Evolutionary conservation across 495 filamentous ascomycete species (phyloP).

Genomic region (Lepidopterella palustris): DNA sequence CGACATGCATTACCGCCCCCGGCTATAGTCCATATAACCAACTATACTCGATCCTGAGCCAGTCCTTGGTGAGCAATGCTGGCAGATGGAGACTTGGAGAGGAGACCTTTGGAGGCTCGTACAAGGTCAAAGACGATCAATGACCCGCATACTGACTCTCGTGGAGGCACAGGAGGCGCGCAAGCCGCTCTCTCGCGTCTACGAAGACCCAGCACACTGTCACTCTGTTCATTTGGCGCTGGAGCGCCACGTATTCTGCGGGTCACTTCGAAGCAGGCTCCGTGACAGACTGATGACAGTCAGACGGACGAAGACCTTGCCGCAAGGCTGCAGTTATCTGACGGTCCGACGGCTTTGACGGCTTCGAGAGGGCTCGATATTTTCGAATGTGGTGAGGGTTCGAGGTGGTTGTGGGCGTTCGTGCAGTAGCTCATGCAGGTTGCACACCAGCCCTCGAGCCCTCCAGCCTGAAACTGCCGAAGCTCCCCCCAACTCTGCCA

Average conservation of each 20-base stretch:
- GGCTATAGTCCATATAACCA: no score
- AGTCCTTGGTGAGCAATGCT: no score
- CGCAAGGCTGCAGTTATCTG: slow-evolving; percentile 13
- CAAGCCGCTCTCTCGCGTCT: slow-evolving; percentile 7
- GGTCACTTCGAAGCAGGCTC: neutral
- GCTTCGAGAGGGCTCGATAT: neutral
- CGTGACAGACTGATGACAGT: slow-evolving; percentile 1
- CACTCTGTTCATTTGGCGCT: slow-evolving; percentile 10
- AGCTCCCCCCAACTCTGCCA: neutral
- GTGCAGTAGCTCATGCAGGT: slow-evolving; percentile 24
- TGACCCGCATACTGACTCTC: neutral
- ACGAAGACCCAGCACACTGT: slow-evolving; percentile 5
- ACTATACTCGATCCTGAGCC: no score
- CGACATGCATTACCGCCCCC: no score
- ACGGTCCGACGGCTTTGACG: neutral
- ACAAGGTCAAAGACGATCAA: no score
- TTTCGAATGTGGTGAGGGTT: neutral
- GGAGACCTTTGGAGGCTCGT: no score
- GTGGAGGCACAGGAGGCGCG: neutral
- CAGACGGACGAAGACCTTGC: slow-evolving; percentile 13
- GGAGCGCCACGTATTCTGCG: slow-evolving; percentile 21
- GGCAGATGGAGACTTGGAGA: no score
- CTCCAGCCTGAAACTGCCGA: slow-evolving; percentile 15
- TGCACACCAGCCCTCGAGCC: neutral
- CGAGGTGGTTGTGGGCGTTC: slow-evolving; percentile 2